Conservation (phyloP, 139 green algal species). For the Axilococcus clingmanii region DNA sequence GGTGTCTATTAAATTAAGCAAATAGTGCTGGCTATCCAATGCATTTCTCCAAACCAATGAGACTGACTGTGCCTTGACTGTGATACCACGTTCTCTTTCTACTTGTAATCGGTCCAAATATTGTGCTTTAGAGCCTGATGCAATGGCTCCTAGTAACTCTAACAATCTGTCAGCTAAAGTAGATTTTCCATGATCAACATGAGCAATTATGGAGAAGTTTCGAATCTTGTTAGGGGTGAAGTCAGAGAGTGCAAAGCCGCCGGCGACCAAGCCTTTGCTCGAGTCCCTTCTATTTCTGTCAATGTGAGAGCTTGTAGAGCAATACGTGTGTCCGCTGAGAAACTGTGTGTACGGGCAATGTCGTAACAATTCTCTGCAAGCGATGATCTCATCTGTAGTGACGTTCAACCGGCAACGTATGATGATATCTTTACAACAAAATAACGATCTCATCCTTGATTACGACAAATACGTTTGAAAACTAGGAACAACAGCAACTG, state of each 20-base stretch:
- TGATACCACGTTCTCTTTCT: slow-evolving; percentile 87
- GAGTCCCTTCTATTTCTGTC: no score
- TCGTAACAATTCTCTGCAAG: no score
- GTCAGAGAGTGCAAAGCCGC: neutral
- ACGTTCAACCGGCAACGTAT: no score
- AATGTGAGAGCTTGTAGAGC: no score
- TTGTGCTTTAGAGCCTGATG: slow-evolving; percentile 30
- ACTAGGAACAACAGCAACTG: no score
- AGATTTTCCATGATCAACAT: slow-evolving; percentile 78
- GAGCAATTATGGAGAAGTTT: slow-evolving; percentile 79
- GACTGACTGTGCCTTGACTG: slow-evolving; percentile 85
- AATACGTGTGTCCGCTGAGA: no score
- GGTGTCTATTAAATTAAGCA: slow-evolving; percentile 83
- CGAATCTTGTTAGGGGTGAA: slow-evolving; percentile 32
- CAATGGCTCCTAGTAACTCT: slow-evolving; percentile 31
- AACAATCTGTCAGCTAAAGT: slow-evolving; percentile 72
- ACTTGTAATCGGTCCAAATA: slow-evolving; percentile 63
- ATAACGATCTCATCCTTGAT: no score
- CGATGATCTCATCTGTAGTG: no score
- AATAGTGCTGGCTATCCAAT: slow-evolving; percentile 39
- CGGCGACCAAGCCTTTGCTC: slow-evolving; percentile 1
- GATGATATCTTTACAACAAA: no score
- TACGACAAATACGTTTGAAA: no score
- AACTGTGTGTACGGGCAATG: no score
- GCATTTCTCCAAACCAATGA: slow-evolving; percentile 58